phyloP scores from a whole-genome alignment of 148 eudicot genomes.

The Rhododendron mucronatum region DNA sequence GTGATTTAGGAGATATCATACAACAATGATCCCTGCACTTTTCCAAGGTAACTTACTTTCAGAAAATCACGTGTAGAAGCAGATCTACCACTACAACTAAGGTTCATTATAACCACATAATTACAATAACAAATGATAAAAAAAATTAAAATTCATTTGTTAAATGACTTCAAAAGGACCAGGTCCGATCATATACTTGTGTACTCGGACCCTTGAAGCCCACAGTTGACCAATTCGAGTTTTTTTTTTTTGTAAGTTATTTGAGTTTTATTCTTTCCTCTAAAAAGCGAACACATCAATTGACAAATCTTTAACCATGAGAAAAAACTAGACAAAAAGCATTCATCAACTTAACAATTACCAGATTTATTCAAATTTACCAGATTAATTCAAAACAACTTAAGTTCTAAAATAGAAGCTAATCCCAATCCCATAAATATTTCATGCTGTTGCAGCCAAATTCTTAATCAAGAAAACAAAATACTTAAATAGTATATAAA shows the following conservation, averaged over 20 bases:
- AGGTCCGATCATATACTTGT: not conserved
- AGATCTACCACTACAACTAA: not conserved
- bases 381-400: not conserved
- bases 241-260: not conserved
- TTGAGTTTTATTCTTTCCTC: not conserved
- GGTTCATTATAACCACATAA: not conserved
- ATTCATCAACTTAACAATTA: constrained; percentile 6
- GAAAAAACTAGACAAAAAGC: not conserved
- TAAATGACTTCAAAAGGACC: not conserved
- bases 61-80: not conserved
- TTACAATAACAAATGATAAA: not conserved
- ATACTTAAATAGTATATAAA: constrained; percentile 13
- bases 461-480: not conserved
- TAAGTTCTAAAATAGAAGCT: not conserved
- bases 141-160: not conserved
- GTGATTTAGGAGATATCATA: not conserved
- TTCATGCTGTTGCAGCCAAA: not conserved
- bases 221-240: not conserved
- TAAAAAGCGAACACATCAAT: not conserved
- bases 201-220: not conserved
- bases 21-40: too few relatives aligned
- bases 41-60: not conserved
- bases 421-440: not conserved
- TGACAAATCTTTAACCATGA: not conserved
- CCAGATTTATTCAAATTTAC: not conserved